These are phyloP conservation scores for Chaetomidium leptoderma DNA, from an alignment of 495 filamentous ascomycete species.

Conservation along the genomic window DNA sequence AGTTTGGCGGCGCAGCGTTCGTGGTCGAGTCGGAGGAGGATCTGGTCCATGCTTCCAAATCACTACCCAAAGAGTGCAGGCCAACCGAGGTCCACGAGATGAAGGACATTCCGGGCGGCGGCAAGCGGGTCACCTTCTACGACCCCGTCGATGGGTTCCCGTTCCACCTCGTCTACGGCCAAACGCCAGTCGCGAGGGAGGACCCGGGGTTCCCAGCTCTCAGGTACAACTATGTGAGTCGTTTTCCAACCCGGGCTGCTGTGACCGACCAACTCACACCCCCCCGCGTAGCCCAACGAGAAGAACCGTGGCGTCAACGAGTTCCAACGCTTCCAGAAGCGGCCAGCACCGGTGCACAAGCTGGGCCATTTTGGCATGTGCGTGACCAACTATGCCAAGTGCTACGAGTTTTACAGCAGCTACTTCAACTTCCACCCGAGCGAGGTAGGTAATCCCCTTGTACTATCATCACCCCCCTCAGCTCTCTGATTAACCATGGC, in stretches of 20 bases:
- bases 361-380: constrained; percentile 69
- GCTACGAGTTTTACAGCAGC: constrained; percentile 58
- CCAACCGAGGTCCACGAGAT: constrained; percentile 49
- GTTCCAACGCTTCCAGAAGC: constrained; percentile 53
- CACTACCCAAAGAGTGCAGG: constrained; percentile 39
- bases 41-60: constrained; percentile 43
- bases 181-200: constrained; percentile 35
- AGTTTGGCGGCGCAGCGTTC: constrained; percentile 53
- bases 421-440: constrained; percentile 65
- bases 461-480: background rate
- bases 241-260: background rate
- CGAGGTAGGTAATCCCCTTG: constrained; percentile 30
- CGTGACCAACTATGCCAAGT: constrained; percentile 54
- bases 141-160: constrained; percentile 58
- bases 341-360: constrained; percentile 69
- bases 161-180: constrained; percentile 56
- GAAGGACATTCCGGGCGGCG: constrained; percentile 55
- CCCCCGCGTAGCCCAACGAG: constrained; percentile 39
- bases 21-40: constrained; percentile 55
- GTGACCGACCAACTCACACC: background rate
- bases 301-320: constrained; percentile 47
- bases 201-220: constrained; percentile 41
- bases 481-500: too few relatives aligned
- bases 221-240: constrained; percentile 43
- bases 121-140: constrained; percentile 52